phyloP scores from a whole-genome alignment of 2,329 filamentous ascomycete genomes.

The Colletotrichum karsti region DNA sequence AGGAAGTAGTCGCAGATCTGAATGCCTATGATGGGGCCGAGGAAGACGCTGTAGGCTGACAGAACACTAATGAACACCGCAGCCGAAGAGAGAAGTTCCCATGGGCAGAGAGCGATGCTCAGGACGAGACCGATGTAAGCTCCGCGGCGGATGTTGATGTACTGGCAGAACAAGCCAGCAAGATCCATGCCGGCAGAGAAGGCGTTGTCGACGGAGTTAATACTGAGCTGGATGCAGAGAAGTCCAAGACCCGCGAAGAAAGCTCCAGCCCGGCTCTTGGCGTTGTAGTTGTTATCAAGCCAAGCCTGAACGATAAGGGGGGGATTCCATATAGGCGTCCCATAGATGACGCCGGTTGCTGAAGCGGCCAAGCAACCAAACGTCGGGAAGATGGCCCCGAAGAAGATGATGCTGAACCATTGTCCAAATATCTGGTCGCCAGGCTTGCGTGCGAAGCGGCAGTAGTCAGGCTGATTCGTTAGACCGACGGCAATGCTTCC shows the following conservation, averaged over 20 bases:
- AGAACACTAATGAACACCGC: constrained; percentile 45
- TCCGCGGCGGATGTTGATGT: constrained; percentile 65
- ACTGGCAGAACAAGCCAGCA: constrained; percentile 58
- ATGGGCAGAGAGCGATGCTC: constrained; percentile 55
- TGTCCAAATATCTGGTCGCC: constrained; percentile 51
- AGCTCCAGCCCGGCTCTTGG: constrained; percentile 21
- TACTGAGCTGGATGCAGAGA: constrained; percentile 24
- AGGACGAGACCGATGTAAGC: constrained; percentile 56
- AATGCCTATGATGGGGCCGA: constrained; percentile 47
- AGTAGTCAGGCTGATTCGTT: constrained; percentile 54
- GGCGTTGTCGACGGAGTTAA: constrained; percentile 31
- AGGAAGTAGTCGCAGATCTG: constrained; percentile 46
- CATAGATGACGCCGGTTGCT: constrained; percentile 38
- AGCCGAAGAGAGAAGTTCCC: constrained; percentile 55
- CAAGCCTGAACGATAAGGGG: constrained; percentile 30
- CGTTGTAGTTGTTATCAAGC: constrained; percentile 10
- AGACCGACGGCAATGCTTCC: constrained; percentile 53
- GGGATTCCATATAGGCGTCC: constrained; percentile 51
- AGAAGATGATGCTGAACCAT: constrained; percentile 44
- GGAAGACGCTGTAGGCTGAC: constrained; percentile 45
- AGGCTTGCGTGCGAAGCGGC: constrained; percentile 48
- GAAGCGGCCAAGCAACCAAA: constrained; percentile 46
- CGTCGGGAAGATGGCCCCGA: constrained; percentile 46
- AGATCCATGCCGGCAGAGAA: constrained; percentile 62
- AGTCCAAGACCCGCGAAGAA: constrained; percentile 31